Evolutionary conservation across 2,329 filamentous ascomycete genomes (phyloP).

Genomic region (Hirsutella minnesotensis): DNA sequence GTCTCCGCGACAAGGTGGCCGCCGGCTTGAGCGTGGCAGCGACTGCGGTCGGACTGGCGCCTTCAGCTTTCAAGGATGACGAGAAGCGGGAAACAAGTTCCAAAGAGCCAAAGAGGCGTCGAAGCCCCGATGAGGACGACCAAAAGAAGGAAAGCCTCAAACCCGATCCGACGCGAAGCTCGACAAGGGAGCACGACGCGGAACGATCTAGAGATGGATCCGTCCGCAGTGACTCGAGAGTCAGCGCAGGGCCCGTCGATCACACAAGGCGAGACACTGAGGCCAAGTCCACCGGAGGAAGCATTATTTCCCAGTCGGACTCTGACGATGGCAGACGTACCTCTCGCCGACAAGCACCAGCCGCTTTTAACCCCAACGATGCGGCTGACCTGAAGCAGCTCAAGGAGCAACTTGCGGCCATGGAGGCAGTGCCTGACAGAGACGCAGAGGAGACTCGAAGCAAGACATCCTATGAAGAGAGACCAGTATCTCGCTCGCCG

Average conservation of each 20-base stretch:
- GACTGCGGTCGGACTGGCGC: slow-evolving; percentile 32
- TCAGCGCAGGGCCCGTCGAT: slow-evolving; percentile 10
- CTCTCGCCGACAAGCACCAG: slow-evolving; percentile 24
- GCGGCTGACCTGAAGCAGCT: slow-evolving; percentile 35
- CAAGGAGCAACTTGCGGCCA: slow-evolving; percentile 36
- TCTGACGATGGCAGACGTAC: slow-evolving; percentile 29
- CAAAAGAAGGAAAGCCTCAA: slow-evolving; percentile 11
- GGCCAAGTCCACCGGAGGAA: slow-evolving; percentile 23
- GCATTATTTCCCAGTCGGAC: slow-evolving; percentile 21
- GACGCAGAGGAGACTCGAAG: slow-evolving; percentile 6
- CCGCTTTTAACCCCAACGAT: slow-evolving; percentile 41
- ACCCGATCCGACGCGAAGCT: slow-evolving; percentile 8
- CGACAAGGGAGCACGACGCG: slow-evolving; percentile 5
- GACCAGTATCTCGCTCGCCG: slow-evolving; percentile 5
- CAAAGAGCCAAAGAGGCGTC: slow-evolving; percentile 15
- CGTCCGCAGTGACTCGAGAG: slow-evolving; percentile 5
- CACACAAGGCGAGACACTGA: slow-evolving; percentile 27
- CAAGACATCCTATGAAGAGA: slow-evolving; percentile 1
- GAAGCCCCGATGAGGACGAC: slow-evolving; percentile 20
- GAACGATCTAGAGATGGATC: slow-evolving; percentile 9
- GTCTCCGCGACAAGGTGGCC: slow-evolving; percentile 34
- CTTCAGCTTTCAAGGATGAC: slow-evolving; percentile 23
- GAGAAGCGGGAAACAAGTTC: slow-evolving; percentile 24
- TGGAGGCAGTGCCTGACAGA: slow-evolving; percentile 15
- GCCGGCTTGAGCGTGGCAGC: slow-evolving; percentile 36